Evolutionary conservation across 129 eudicot species (phyloP), one percentile per base, ranked within the genome.

Genomic region (Artemisia annua): DNA sequence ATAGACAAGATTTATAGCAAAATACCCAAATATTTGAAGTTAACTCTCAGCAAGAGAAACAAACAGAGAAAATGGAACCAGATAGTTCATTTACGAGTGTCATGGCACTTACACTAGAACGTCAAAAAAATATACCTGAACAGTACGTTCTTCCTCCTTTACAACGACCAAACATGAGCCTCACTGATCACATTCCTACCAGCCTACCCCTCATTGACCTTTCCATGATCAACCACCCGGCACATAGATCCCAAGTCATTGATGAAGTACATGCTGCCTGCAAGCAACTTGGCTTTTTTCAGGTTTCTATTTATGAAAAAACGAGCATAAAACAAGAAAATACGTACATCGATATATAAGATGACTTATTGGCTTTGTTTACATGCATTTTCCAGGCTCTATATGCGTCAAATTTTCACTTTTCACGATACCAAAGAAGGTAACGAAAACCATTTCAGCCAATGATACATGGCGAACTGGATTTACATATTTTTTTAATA

Each of bases 211-310:
- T 86, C 53, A 81, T 88, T 26, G 96, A 88, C 78, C 78, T 88
- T 32, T 79, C 89, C 69, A 62, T 49, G 51, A 28, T 79, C 32
- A 71, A 77, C 49, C 67, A 83, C 76, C 89, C 87, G 11, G 75
- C 65, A 69, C 46, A 51, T 53, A 77, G 87, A 63, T 13, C 85
- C 63, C 81, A 16, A 11, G 64, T 76, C 1, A 71, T 86, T 15
- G 71, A 83, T 30, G 52, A 86, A 74, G 73, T 86, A 2, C 76
- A 68, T 48, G 63, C 66, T 10, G 96, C 96, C 65, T 83, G 96
- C 91, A 83, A 52, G 65, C 79, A 82, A 48, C 79, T 86, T 56
- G 96, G 91, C 60, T 80, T 71, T 77, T 89, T 89, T 77, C 96
- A 86, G 91, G 96, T 88, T 69, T 67, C 7, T 17, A 11, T 54